Conservation (phyloP, 108 stramenopile species). For the Skeletonema tropicum region DNA sequence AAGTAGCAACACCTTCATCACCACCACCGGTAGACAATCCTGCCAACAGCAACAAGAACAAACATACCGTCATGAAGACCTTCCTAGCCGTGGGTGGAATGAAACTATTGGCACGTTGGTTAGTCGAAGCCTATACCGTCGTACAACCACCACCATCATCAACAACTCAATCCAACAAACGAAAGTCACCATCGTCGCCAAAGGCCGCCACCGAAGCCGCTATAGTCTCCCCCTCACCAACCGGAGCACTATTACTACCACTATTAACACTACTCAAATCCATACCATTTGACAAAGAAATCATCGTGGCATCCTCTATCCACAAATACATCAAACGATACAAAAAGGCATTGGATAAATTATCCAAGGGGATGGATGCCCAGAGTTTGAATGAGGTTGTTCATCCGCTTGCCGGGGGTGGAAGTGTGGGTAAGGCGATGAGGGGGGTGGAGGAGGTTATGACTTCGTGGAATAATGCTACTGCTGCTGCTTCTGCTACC, state of each 20-base stretch:
- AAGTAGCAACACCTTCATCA: neutral
- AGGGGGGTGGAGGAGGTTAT: conserved; percentile 31
- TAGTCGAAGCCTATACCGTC: conserved; percentile 37
- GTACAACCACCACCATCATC: conserved; percentile 7
- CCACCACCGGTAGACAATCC: neutral
- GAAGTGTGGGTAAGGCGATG: conserved; percentile 26
- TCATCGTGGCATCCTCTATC: conserved; percentile 38
- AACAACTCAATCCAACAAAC: neutral
- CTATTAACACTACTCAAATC: conserved; percentile 33
- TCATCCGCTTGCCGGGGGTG: conserved; percentile 36
- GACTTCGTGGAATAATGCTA: conserved; percentile 31
- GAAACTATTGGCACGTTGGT: conserved; percentile 45
- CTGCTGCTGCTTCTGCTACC: conserved; percentile 21
- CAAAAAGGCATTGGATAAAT: conserved; percentile 32
- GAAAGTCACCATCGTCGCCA: neutral
- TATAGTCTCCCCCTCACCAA: conserved; percentile 15
- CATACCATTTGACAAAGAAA: conserved; percentile 44
- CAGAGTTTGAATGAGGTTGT: conserved; percentile 8
- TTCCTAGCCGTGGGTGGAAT: conserved; percentile 24
- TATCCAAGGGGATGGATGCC: conserved; percentile 15
- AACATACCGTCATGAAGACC: neutral
- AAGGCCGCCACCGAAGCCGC: neutral
- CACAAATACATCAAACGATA: conserved; percentile 42
- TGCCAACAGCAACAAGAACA: neutral
- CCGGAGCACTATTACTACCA: conserved; percentile 36